Conservation (phyloP, 2,329 filamentous ascomycete species). For the Cryphonectria radicalis region DNA sequence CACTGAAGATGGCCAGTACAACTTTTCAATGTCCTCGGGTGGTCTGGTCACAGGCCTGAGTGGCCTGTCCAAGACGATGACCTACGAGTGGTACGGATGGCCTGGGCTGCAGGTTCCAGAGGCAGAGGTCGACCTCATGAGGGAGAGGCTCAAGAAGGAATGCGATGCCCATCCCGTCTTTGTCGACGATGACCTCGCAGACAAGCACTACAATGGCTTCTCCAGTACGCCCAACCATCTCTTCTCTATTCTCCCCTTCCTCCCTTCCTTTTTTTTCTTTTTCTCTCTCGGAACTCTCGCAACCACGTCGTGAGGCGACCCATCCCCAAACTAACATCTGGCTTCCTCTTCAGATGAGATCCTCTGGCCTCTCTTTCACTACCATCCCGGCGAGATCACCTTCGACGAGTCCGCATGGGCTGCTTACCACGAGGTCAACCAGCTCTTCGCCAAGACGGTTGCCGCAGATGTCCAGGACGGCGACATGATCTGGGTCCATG, state of each 20-base stretch:
- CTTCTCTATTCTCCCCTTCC: neutral
- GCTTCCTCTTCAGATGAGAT: conserved; percentile 72
- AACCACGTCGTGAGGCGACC: no score
- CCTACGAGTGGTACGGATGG: conserved; percentile 99
- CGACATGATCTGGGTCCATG: conserved; percentile 96
- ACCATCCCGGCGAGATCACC: conserved; percentile 97
- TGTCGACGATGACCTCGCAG: conserved; percentile 89
- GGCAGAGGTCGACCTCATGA: conserved; percentile 75
- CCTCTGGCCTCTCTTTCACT: conserved; percentile 98
- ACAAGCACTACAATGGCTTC: conserved; percentile 97
- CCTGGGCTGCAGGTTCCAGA: conserved; percentile 91
- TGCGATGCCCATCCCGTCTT: conserved; percentile 92
- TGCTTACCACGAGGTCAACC: conserved; percentile 91
- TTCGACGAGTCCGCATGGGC: conserved; percentile 96
- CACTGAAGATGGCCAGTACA: conserved; percentile 86
- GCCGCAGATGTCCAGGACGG: conserved; percentile 88
- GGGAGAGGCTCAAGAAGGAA: conserved; percentile 79
- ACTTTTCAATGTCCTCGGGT: conserved; percentile 95
- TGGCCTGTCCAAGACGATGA: conserved; percentile 87
- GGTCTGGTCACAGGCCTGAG: conserved; percentile 93
- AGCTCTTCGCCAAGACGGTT: conserved; percentile 86
- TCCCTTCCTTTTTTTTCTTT: no score
- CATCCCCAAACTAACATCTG: conserved; percentile 24
- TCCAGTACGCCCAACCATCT: conserved; percentile 67
- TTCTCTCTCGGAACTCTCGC: neutral